phyloP scores from a whole-genome alignment of 176 grass and related monocot genomes.

The Triticum turgidum region DNA sequence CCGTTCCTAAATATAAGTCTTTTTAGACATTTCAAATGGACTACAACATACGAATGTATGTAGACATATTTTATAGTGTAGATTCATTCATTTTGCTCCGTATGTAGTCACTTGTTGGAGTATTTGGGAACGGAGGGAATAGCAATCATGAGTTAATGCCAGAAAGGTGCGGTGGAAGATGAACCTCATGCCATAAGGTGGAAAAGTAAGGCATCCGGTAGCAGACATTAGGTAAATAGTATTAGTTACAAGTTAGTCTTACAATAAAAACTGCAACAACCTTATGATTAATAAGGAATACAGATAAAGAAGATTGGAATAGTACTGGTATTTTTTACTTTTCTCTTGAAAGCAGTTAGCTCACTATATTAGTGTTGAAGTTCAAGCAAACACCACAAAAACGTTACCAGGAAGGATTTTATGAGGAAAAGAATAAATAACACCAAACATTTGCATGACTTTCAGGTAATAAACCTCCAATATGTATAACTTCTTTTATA shows the following conservation, averaged over 20 bases:
- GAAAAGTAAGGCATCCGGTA: not conserved
- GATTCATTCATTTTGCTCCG: no score
- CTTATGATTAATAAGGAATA: not conserved
- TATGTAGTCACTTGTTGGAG: no score
- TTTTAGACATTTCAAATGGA: no score
- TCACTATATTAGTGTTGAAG: not conserved
- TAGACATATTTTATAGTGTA: no score
- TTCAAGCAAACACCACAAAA: not conserved
- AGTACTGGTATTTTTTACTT: not conserved
- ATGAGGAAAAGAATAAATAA: not conserved
- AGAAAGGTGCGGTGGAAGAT: not conserved
- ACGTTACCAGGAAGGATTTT: not conserved
- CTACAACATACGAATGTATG: no score
- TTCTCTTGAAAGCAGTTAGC: not conserved
- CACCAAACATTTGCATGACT: not conserved
- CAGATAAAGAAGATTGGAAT: not conserved
- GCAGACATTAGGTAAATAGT: not conserved
- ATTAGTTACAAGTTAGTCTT: not conserved
- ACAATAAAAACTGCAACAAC: not conserved
- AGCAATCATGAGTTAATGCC: slow-evolving; percentile 10
- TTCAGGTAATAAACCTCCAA: no score
- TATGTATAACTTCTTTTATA: no score
- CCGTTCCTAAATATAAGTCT: no score
- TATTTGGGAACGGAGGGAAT: no score
- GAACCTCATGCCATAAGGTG: not conserved